Conservation (phyloP, 345 rosid genomes). For the Hibiscus tridactylites region DNA sequence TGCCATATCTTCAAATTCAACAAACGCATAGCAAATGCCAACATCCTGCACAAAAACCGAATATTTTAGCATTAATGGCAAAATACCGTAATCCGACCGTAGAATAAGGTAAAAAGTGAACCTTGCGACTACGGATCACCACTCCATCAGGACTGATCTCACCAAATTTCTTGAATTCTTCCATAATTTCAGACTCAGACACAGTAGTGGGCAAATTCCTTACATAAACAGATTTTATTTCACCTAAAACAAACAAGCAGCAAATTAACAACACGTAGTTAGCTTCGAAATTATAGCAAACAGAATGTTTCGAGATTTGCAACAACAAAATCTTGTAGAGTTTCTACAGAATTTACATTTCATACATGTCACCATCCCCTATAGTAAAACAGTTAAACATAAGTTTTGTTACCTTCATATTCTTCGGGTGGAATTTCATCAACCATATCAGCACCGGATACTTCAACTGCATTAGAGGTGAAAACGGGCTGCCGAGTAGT, state of each 20-base stretch:
- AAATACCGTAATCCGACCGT: not conserved
- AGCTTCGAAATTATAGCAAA: not conserved
- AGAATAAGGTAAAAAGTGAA: constrained; percentile 11
- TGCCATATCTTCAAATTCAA: constrained; percentile 60
- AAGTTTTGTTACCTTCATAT: constrained; percentile 41
- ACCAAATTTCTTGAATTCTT: constrained; percentile 63
- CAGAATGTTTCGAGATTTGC: not conserved
- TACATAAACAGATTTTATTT: constrained; percentile 60
- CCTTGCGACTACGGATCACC: constrained; percentile 65
- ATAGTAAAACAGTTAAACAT: not conserved
- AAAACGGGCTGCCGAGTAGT: constrained; percentile 19
- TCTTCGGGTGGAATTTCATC: constrained; percentile 39
- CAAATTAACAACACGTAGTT: constrained; percentile 5
- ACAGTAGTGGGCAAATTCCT: constrained; percentile 45
- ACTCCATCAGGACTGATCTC: constrained; percentile 52
- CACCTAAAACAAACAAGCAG: constrained; percentile 29
- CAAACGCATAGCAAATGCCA: constrained; percentile 71
- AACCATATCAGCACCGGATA: constrained; percentile 23
- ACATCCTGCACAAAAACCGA: constrained; percentile 38
- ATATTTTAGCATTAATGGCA: constrained; percentile 8
- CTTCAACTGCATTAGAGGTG: constrained; percentile 28
- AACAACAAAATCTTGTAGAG: not conserved
- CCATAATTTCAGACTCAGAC: constrained; percentile 58
- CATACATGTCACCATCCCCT: not conserved
- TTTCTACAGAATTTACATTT: not conserved